These are phyloP conservation scores for Phellopilus nigrolimitatus DNA, from an alignment of 1,284 basidiomycete genomes.

Conservation along the genomic window DNA sequence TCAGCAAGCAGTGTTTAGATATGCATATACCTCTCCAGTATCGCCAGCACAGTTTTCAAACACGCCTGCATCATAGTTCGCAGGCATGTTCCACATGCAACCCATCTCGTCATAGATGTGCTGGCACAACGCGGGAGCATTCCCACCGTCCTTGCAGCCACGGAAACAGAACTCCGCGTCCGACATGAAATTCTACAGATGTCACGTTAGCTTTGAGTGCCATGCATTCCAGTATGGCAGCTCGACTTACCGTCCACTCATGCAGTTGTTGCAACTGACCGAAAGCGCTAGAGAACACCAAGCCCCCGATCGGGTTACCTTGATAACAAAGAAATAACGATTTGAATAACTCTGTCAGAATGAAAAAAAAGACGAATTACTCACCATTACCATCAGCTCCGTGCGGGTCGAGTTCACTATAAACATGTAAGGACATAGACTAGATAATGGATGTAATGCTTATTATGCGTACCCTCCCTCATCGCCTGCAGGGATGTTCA, in stretches of 20 bases:
- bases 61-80: slow-evolving; percentile 47
- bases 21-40: slow-evolving; percentile 38
- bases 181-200: slow-evolving; percentile 50
- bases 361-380: slow-evolving; percentile 9
- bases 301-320: slow-evolving; percentile 64
- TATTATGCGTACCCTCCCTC: slow-evolving; percentile 38
- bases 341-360: not conserved
- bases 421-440: not conserved
- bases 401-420: slow-evolving; percentile 32
- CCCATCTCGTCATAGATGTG: slow-evolving; percentile 66
- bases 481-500: slow-evolving; percentile 62
- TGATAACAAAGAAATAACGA: not conserved
- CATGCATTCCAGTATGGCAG: too few relatives aligned
- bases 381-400: slow-evolving; percentile 26
- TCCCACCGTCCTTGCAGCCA: slow-evolving; percentile 58
- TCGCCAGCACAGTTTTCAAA: slow-evolving; percentile 61
- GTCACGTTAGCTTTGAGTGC: slow-evolving; percentile 5
- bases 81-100: slow-evolving; percentile 68
- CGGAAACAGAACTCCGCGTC: slow-evolving; percentile 67
- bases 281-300: slow-evolving; percentile 71
- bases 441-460: slow-evolving; percentile 10
- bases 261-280: slow-evolving; percentile 52
- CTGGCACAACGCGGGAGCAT: slow-evolving; percentile 57
- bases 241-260: slow-evolving; percentile 56
- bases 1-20: slow-evolving; percentile 9